Percentiles rank a stretch among this genome's conserved stretches.
phyloP scores from a whole-genome alignment of 768 basidiomycete genomes.

The Psilocybe cyanescens region DNA sequence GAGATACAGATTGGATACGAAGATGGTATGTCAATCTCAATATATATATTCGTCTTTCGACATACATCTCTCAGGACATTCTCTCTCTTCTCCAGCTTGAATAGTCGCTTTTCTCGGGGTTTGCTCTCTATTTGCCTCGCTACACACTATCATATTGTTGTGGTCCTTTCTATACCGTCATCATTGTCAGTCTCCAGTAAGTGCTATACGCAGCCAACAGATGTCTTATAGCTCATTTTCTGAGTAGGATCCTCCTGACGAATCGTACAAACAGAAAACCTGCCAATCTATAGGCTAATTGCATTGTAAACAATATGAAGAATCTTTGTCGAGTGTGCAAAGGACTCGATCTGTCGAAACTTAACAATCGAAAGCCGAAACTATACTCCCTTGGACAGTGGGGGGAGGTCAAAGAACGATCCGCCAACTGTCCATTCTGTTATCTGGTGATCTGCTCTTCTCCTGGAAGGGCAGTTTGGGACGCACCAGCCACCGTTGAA shows the following conservation, averaged over 20 bases:
- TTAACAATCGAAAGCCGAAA: neutral
- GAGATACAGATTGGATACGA: too few relatives aligned
- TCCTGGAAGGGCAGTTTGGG: neutral
- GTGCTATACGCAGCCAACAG: too few relatives aligned
- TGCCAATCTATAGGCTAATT: neutral
- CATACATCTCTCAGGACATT: too few relatives aligned
- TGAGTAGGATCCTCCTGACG: too few relatives aligned
- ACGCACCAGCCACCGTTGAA: neutral
- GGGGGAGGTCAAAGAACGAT: neutral
- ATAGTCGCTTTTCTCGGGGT: too few relatives aligned
- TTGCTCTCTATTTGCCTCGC: too few relatives aligned
- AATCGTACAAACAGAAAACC: too few relatives aligned
- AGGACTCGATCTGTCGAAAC: neutral
- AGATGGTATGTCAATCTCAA: neutral
- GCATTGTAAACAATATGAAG: neutral
- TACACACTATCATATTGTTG: too few relatives aligned
- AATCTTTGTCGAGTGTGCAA: neutral
- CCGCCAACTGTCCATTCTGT: neutral
- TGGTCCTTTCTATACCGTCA: too few relatives aligned
- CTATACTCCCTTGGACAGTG: neutral
- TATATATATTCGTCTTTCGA: neutral
- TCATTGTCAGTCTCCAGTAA: too few relatives aligned
- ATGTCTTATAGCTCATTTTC: too few relatives aligned
- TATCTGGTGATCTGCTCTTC: neutral
- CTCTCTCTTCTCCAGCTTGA: too few relatives aligned